Percentiles rank a stretch among this genome's conserved stretches.
Conservation (phyloP, 2,329 filamentous ascomycete genomes). For the Zasmidium cellare region DNA sequence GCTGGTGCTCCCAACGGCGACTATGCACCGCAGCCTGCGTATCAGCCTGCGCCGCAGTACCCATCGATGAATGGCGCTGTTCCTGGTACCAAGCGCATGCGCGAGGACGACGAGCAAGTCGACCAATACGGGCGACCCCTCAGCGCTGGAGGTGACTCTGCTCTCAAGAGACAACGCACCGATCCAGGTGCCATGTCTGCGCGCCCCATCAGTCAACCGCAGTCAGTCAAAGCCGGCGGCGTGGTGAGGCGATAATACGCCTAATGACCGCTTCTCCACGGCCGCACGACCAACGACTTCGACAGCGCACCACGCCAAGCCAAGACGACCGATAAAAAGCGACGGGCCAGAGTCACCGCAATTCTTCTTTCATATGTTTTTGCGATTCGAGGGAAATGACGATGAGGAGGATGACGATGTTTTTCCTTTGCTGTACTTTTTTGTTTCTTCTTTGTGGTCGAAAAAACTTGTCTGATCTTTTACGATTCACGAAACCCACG, state of each 20-base stretch:
- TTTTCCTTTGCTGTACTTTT: slow-evolving; percentile 9
- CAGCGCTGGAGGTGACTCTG: slow-evolving; percentile 61
- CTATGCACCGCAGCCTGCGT: slow-evolving; percentile 67
- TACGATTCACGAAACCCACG: slow-evolving; percentile 35
- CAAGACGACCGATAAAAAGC: slow-evolving; percentile 1
- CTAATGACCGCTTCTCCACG: slow-evolving; percentile 13
- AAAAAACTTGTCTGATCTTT: slow-evolving; percentile 8
- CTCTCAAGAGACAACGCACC: slow-evolving; percentile 77
- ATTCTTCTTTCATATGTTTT: slow-evolving; percentile 11
- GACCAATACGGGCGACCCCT: slow-evolving; percentile 67
- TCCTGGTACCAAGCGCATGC: slow-evolving; percentile 59
- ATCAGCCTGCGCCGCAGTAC: slow-evolving; percentile 53
- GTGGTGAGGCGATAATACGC: slow-evolving; percentile 26
- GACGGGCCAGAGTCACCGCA: slow-evolving; percentile 17
- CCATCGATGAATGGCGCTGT: slow-evolving; percentile 65
- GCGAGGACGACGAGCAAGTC: slow-evolving; percentile 58
- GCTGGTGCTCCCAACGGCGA: slow-evolving; percentile 55
- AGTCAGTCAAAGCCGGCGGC: slow-evolving; percentile 33
- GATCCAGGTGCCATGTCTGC: slow-evolving; percentile 31
- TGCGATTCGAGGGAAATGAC: not conserved
- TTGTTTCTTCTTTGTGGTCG: not conserved
- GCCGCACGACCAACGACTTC: slow-evolving; percentile 17
- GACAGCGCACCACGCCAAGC: slow-evolving; percentile 7
- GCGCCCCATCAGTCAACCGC: slow-evolving; percentile 33
- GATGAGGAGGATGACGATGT: too few relatives aligned